A percentile compares a stretch with the other conserved stretches of the same genome.
These are phyloP conservation scores for Angophora floribunda DNA, from an alignment of 345 rosid genomes.

Conservation along the genomic window DNA sequence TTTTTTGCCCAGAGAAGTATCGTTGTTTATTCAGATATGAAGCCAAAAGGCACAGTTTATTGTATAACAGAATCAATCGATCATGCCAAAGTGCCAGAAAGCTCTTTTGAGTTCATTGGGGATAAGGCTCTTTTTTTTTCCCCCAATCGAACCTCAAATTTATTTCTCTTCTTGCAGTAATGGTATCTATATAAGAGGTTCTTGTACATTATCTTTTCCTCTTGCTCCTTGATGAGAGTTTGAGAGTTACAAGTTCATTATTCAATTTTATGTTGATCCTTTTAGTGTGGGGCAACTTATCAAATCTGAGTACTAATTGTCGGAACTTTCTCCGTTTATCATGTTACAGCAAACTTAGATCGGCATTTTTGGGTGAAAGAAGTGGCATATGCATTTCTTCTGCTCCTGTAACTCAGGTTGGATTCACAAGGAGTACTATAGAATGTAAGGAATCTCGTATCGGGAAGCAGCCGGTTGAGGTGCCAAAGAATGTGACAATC, in stretches of 20 bases:
- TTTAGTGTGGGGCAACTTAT: background rate
- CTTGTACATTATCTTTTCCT: background rate
- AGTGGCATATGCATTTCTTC: conserved; percentile 25
- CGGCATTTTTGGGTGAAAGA: conserved; percentile 59
- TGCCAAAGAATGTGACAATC: conserved; percentile 72
- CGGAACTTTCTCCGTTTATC: background rate
- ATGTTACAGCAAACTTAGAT: conserved; percentile 47
- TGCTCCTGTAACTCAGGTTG: conserved; percentile 21
- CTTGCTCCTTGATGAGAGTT: background rate
- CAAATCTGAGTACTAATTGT: background rate
- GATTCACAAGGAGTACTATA: conserved; percentile 39
- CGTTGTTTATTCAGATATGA: background rate
- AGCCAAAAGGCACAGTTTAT: background rate
- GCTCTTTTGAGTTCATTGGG: background rate
- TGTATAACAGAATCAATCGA: background rate
- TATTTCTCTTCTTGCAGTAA: background rate
- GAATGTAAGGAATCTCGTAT: conserved; percentile 91
- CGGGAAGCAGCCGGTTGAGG: conserved; percentile 75
- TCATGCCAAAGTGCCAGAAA: background rate
- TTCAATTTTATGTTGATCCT: background rate
- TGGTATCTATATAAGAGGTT: background rate
- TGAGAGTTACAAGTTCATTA: background rate
- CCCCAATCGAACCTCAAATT: background rate
- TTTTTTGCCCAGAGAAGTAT: background rate
- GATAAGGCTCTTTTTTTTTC: background rate